These are phyloP conservation scores for Phytopythium sindhum DNA, from an alignment of 352 stramenopile species.

Conservation along the genomic window DNA sequence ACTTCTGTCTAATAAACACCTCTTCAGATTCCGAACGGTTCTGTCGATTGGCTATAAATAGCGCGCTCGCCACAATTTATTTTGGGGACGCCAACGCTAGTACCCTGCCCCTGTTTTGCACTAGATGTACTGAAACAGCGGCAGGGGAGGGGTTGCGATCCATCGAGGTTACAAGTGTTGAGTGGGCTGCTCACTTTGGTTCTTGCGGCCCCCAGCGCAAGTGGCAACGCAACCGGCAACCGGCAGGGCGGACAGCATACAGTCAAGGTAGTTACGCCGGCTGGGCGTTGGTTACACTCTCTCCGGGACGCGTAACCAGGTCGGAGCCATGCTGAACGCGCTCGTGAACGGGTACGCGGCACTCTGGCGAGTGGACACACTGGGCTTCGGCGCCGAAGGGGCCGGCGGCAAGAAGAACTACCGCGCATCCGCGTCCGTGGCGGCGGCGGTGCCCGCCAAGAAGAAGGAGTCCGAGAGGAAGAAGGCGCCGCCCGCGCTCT, in stretches of 20 bases:
- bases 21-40: background rate
- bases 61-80: background rate
- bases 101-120: background rate
- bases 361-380: conserved; percentile 46
- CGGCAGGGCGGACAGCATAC: background rate
- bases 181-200: background rate
- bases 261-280: background rate
- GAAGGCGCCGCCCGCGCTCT: conserved; percentile 13
- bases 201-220: background rate
- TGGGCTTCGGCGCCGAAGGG: conserved; percentile 17
- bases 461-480: background rate
- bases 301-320: background rate
- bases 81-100: background rate
- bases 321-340: conserved; percentile 20
- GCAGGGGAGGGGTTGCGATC: background rate
- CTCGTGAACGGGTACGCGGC: conserved; percentile 29
- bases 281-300: background rate
- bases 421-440: conserved; percentile 2
- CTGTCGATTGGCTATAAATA: conserved; percentile 3
- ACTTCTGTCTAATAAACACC: background rate
- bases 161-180: background rate
- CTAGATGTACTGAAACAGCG: background rate
- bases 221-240: background rate
- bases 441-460: conserved; percentile 2
- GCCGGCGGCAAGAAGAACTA: background rate